phyloP scores from a whole-genome alignment of 441 rosid genomes.

The Populus hybrid region DNA sequence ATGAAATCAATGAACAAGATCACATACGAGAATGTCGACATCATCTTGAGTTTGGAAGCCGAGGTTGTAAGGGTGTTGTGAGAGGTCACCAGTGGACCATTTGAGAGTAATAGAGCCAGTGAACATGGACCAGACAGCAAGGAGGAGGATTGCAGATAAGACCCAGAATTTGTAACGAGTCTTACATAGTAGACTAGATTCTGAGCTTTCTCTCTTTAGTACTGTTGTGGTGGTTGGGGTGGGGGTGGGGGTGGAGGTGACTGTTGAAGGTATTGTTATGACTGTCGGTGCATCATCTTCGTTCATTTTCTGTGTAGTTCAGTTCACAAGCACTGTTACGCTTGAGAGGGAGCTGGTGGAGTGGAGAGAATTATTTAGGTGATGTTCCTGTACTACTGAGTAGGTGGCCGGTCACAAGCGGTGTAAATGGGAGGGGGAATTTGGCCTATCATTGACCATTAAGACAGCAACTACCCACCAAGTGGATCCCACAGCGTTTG shows the following conservation, averaged over 20 bases:
- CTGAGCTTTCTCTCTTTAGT: constrained; percentile 36
- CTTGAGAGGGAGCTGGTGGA: neutral
- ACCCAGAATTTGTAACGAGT: constrained; percentile 80
- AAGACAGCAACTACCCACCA: neutral
- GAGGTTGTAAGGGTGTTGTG: constrained; percentile 52
- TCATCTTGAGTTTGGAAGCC: constrained; percentile 47
- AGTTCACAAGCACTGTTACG: neutral
- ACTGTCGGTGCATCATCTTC: constrained; percentile 20
- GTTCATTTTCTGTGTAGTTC: constrained; percentile 28
- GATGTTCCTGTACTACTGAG: neutral
- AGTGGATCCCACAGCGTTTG: neutral
- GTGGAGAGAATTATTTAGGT: constrained; percentile 3
- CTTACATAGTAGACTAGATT: constrained; percentile 48
- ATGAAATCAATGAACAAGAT: neutral
- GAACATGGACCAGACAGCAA: constrained; percentile 89
- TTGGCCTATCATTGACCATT: neutral
- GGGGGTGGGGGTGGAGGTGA: neutral
- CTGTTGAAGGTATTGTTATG: constrained; percentile 14
- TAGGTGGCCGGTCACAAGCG: neutral
- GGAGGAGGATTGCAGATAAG: constrained; percentile 64
- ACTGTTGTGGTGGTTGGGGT: neutral
- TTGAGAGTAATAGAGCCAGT: constrained; percentile 87
- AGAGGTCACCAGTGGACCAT: constrained; percentile 65
- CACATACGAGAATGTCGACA: constrained; percentile 64
- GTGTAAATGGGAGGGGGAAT: neutral